phyloP scores from a whole-genome alignment of 306 rosid genomes.

The Luffa acutangula region DNA sequence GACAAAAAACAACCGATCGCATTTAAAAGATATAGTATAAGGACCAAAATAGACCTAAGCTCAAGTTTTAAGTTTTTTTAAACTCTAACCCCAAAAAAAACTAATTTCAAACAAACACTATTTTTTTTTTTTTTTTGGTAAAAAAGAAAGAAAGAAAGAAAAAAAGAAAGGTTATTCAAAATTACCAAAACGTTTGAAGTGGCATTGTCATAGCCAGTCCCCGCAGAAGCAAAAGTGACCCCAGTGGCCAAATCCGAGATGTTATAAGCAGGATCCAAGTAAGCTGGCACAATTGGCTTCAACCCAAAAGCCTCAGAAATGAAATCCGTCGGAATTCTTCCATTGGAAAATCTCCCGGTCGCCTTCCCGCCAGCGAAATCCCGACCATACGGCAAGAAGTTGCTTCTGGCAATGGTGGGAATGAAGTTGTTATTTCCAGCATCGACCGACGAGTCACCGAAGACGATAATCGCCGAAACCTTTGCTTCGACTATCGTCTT shows the following conservation, averaged over 20 bases:
- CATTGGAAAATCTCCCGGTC: slow-evolving; percentile 82
- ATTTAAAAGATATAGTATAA: too few species aligned
- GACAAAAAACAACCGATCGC: too few species aligned
- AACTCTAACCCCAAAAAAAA: too few species aligned
- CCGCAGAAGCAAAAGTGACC: slow-evolving; percentile 87
- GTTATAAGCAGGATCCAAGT: slow-evolving; percentile 65
- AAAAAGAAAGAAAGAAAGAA: too few species aligned
- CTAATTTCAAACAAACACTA: too few species aligned
- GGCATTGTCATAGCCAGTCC: slow-evolving; percentile 80
- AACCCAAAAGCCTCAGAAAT: slow-evolving; percentile 56
- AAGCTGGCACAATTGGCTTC: slow-evolving; percentile 51
- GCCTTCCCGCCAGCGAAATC: slow-evolving; percentile 63
- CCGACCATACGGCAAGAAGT: slow-evolving; percentile 83
- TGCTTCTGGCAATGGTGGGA: slow-evolving; percentile 73
- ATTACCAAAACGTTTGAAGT: slow-evolving; percentile 74
- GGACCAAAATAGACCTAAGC: too few species aligned
- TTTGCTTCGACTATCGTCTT: slow-evolving; percentile 15
- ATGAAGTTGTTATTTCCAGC: slow-evolving; percentile 92
- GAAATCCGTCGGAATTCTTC: slow-evolving; percentile 69
- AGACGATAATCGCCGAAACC: slow-evolving; percentile 61
- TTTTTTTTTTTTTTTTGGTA: too few species aligned
- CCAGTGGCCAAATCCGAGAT: slow-evolving; percentile 75
- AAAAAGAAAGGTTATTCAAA: not conserved
- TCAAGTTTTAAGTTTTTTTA: too few species aligned
- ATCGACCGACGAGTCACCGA: slow-evolving; percentile 85